Base-by-base conservation (phyloP, 139 green algal species). In the Chlorella sp. region DNA sequence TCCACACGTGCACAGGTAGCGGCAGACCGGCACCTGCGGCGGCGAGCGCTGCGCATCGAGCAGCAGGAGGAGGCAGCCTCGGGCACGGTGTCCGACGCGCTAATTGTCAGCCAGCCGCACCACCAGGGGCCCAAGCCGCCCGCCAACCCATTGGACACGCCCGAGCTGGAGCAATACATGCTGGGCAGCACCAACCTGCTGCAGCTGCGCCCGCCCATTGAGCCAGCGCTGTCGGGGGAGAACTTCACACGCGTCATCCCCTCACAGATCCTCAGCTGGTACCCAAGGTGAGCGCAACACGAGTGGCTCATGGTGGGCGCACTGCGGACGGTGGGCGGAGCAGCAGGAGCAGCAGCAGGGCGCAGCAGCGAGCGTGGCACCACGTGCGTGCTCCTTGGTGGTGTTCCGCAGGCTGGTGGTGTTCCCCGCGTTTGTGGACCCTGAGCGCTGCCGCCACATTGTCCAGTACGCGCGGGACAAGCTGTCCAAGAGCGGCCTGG, bases 351-450 rank as follows among this genome's bases (percentile, higher is more conserved):
- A 35, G n/a, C 32, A 27, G 29, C 63, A 14, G 26, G 6, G 23
- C 5, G 4, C 31, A 51, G 36, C 32, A 49, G 31, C 32, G 4
- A 35, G 63, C 63, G 29, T 30, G 14, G 14, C 6, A 5, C 32
- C 29, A n/a, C 23, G 17, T 51, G 4, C 63, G 6, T 51, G 6
- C 10, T 35, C 36, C 36, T 71, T 14, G 36, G 31, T 61, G 5
- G 6, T 29, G 10, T 29, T 60, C n/a, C n/a, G 35, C 66, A 71
- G 82, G 55, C 76, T 86, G 33, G 74, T 88, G 35, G 66, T 90
- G 10, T 86, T 78, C 69, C 85, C 85, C 0, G 80, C 73, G 31
- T 90, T 90, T 66, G 72, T 90, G 23, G 78, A 87, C 62, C 69
- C 72, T n/a, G 32, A 26, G 5, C 67, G 73, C 2, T 72, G 67